Base-by-base conservation (phyloP, 164 flowering plant genomes). In the Magnolia changhungtana region DNA sequence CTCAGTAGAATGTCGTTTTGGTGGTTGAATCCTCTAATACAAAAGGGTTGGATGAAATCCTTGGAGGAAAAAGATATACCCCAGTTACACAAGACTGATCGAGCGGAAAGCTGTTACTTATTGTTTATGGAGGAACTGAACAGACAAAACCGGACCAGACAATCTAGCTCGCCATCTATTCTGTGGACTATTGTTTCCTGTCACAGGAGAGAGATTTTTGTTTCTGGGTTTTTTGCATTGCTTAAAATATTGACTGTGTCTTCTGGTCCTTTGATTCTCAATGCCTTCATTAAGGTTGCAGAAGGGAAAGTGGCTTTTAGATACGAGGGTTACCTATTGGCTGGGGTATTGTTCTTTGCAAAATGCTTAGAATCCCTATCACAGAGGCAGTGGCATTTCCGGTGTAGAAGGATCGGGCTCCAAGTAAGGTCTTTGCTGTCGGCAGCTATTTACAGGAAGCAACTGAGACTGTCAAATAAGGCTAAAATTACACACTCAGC, bases 11-110 rank as follows among this genome's bases (percentile, higher is more conserved):
- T 88, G 80, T 67, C 90, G 19, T 92, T 92, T 80, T 86, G 89
- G 93, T 92, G 94, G 96, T 52, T 92, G 79, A 90, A 86, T 84
- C 80, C 93, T 1, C 50, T 92, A 73, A 75, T 92, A 87, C 84
- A 80, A 74, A 84, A 73, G 50, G 96, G 94, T 10, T 81, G 73
- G 29, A 64, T 76, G 79, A 88, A 88, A 75, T 74, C 83, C 1
- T 85, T 90, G 8, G 85, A 84, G 59, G 88, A 87, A 13, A 74
- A 75, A 24, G 89, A 90, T 50, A 74, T 92, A 58, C 94, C 97
- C 4, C 21, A 31, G 1, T 74, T 92, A 71, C 78, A 87, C 7
- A 45, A 61, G 73, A 84, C 4, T 37, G 93, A 88, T 78, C 85
- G 75, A 70, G 94, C 92, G 11, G 61, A 84, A 72, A 78, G 84